A percentile compares a stretch with the other conserved stretches of the same genome.
These are phyloP conservation scores for Ophiostoma sp. DNA, from an alignment of 2,329 filamentous ascomycete genomes.

Conservation along the genomic window DNA sequence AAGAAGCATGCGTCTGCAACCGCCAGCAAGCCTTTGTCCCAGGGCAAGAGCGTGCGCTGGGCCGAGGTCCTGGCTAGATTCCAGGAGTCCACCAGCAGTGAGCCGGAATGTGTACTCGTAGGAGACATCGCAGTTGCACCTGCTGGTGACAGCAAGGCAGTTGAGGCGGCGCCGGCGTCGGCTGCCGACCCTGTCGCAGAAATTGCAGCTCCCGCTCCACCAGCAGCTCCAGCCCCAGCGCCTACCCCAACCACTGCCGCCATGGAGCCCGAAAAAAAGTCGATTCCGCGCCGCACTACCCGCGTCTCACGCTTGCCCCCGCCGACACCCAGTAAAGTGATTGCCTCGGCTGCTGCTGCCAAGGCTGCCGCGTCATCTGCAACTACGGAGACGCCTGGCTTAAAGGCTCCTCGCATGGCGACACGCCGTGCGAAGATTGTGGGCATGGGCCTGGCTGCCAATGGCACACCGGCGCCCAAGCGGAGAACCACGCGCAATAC, in stretches of 20 bases:
- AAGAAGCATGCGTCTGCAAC: neutral
- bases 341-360: constrained; percentile 20
- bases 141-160: neutral
- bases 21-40: neutral
- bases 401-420: constrained; percentile 24
- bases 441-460: constrained; percentile 26
- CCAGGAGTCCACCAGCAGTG: constrained; percentile 26
- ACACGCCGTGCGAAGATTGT: constrained; percentile 25
- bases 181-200: neutral
- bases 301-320: constrained; percentile 26
- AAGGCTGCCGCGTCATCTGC: constrained; percentile 17
- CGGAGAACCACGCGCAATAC: constrained; percentile 19
- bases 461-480: constrained; percentile 29
- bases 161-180: neutral
- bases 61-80: constrained; percentile 33
- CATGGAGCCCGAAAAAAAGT: constrained; percentile 19
- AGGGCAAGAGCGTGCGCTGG: constrained; percentile 33
- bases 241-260: neutral
- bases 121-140: neutral
- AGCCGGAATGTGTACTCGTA: neutral
- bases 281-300: constrained; percentile 24
- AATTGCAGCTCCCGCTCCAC: neutral
- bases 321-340: constrained; percentile 26
- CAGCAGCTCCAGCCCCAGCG: neutral
- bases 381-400: neutral